Base-by-base conservation (phyloP, 176 grass and related monocot genomes). In the Eremochloa ophiuroides region DNA sequence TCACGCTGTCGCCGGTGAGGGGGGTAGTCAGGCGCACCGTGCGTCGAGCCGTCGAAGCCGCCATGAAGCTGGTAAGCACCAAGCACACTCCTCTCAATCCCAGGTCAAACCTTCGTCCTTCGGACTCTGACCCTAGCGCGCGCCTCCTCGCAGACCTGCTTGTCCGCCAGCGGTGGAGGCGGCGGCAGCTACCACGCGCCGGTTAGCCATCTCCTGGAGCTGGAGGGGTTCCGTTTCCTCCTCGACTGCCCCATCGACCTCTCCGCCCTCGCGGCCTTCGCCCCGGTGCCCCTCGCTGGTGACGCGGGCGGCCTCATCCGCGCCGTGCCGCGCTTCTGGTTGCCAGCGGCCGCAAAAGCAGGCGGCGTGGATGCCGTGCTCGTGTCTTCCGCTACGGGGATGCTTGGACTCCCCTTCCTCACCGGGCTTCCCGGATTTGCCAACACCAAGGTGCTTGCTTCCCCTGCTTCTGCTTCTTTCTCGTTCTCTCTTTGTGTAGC, bases 321-420 rank as follows among this genome's bases (percentile, higher is more conserved):
- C 71, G 83, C 82, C 26, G 87, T 83, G 46, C 92, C 95, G 9
- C 89, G 83, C 80, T 98, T 93, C 82, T 91, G 90, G 78, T 84
- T 86, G n/a, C 90, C 91, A 12, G 74, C 80, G 2, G 82, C 91
- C 5, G 82, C 81, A 42, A 85, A 84, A 28, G 77, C 69, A 56
- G 89, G 82, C 43, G 73, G 86, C 8, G 29, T 94, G 0, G 92
- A 94, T 20, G 90, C 86, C 11, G 88, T 98, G 26, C 47, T 95
- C 2, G 85, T 98, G 74, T 94, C 95, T 13, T 89, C 95, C 23
- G 90, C 95, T 40, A 75, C 48, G 11, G 92, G 83, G 38, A 69
- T 98, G 66, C 88, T 98, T 23, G 95, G 92, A 8, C 83, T 98
- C n/a, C 95, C 95, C 4, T 95, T 98, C 87, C 92, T 98, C 61